Evolutionary conservation across 805 yeast species (phyloP).

Genomic region (Yamadazyma olivae): DNA sequence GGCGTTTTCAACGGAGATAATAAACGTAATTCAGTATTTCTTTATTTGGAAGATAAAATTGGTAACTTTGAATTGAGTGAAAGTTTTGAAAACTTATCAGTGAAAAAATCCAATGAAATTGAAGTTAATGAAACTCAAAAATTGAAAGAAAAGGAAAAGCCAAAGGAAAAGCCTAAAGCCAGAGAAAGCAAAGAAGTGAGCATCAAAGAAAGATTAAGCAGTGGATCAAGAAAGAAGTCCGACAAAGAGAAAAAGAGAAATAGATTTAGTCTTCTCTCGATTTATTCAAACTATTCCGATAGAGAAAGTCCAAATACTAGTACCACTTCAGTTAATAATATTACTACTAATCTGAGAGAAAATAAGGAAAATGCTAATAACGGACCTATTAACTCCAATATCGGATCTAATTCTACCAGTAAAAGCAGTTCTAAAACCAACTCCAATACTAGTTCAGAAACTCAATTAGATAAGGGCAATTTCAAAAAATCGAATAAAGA

Average conservation of each 20-base stretch:
- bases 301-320: slow-evolving; percentile 10
- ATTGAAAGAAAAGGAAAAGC: background rate
- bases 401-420: background rate
- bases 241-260: slow-evolving; percentile 33
- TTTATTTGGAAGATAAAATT: slow-evolving; percentile 44
- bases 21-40: slow-evolving; percentile 37
- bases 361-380: background rate
- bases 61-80: slow-evolving; percentile 37
- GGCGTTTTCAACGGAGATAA: slow-evolving; percentile 31
- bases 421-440: slow-evolving; percentile 15
- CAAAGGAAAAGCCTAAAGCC: background rate
- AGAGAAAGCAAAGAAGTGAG: too few species aligned
- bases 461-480: slow-evolving; percentile 17
- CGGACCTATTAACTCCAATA: slow-evolving; percentile 5
- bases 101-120: background rate
- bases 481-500: slow-evolving; percentile 39
- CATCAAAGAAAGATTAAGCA: slow-evolving; percentile 5
- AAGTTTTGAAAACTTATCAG: slow-evolving; percentile 9
- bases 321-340: slow-evolving; percentile 15
- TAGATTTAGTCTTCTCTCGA: slow-evolving; percentile 42
- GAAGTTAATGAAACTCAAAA: background rate
- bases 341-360: slow-evolving; percentile 3
- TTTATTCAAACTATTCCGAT: slow-evolving; percentile 32
- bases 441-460: slow-evolving; percentile 25
- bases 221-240: slow-evolving; percentile 15